Base-by-base conservation (phyloP, 139 green algal species). In the Coelastrella sp. region DNA sequence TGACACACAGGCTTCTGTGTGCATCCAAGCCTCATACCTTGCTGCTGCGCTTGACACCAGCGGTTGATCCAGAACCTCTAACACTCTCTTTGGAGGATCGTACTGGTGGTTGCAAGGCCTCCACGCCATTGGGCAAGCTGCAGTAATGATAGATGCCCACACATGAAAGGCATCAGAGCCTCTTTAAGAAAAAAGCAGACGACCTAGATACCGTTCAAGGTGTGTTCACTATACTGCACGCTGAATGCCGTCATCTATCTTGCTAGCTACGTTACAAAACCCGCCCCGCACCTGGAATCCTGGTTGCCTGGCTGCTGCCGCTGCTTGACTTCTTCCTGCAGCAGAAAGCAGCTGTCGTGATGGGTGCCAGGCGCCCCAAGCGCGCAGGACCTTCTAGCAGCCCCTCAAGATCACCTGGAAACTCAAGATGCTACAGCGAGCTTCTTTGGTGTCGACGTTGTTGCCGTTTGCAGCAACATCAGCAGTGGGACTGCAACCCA, bases 401-500 rank as follows among this genome's bases (percentile, higher is more conserved):
- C 10, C 8, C 10, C 15, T 4, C 8, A 20, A 58, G 20, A 57
- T 25, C 6, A 68, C 78, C 78, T 65, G 56, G 68, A 84, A 84
- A 9, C 58, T 73, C 59, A 81, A 49, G 24, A 88, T 88, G 56
- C 84, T 88, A 8, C 6, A 76, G 15, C 68, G 68, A n/a, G 19
- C 15, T 19, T 76, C 63, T 60, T 58, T 56, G 20, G 49, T 57
- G 65, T 81, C 49, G 72, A 25, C 24, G 17, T 15, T 19, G 25
- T 27, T 19, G 3, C 15, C n/a, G 49, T 57, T 59, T 22, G 15
- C 66, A 60, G 58, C 78, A 11, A 27, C 78, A 19, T 27, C 78
- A 58, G 7, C 58, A 12, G 8, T 27, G 49, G 17, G 61, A 25
- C 82, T 81, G 49, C n/a, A 56, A 20, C 7, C n/a, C 17, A 88